These are phyloP conservation scores for Septoria linicola DNA, from an alignment of 2,329 filamentous ascomycete genomes.

Conservation along the genomic window DNA sequence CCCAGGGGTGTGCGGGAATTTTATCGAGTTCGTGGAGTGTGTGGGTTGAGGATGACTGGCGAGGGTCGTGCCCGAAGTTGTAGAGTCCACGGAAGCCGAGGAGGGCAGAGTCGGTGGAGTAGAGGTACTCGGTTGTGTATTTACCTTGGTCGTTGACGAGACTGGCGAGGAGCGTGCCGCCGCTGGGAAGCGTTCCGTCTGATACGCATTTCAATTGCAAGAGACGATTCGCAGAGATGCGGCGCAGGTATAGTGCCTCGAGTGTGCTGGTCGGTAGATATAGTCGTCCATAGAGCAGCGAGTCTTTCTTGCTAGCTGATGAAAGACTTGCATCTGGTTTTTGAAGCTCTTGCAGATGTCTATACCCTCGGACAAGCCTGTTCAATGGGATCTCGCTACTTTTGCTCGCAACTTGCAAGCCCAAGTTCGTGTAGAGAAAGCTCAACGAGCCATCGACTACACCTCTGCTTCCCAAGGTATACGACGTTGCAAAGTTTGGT, in stretches of 20 bases:
- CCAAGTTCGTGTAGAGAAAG: slow-evolving; percentile 89
- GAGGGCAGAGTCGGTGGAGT: slow-evolving; percentile 87
- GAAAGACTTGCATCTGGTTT: slow-evolving; percentile 45
- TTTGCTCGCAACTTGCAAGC: slow-evolving; percentile 65
- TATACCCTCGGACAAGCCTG: slow-evolving; percentile 77
- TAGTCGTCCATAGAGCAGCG: slow-evolving; percentile 72
- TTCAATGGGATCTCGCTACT: slow-evolving; percentile 75
- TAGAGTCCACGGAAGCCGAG: slow-evolving; percentile 86
- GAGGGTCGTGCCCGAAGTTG: slow-evolving; percentile 80
- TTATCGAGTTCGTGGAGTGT: not conserved
- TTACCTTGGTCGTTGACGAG: slow-evolving; percentile 81
- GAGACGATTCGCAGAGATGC: slow-evolving; percentile 74
- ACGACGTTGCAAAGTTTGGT: slow-evolving; percentile 90
- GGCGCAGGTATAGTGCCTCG: slow-evolving; percentile 78
- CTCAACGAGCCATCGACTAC: slow-evolving; percentile 95
- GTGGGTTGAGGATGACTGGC: slow-evolving; percentile 27
- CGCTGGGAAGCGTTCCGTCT: slow-evolving; percentile 67
- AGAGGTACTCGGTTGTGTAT: slow-evolving; percentile 85
- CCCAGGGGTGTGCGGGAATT: slow-evolving; percentile 38
- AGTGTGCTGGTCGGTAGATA: slow-evolving; percentile 83
- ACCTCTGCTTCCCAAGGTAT: slow-evolving; percentile 83
- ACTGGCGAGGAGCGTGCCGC: slow-evolving; percentile 71
- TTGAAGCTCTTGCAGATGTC: slow-evolving; percentile 68
- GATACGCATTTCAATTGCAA: slow-evolving; percentile 78
- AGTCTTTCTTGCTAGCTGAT: slow-evolving; percentile 49